Evolutionary conservation across 495 filamentous ascomycete genomes (phyloP), one percentile per base, ranked within the genome.

Genomic region (Lasiosphaeria miniovina): DNA sequence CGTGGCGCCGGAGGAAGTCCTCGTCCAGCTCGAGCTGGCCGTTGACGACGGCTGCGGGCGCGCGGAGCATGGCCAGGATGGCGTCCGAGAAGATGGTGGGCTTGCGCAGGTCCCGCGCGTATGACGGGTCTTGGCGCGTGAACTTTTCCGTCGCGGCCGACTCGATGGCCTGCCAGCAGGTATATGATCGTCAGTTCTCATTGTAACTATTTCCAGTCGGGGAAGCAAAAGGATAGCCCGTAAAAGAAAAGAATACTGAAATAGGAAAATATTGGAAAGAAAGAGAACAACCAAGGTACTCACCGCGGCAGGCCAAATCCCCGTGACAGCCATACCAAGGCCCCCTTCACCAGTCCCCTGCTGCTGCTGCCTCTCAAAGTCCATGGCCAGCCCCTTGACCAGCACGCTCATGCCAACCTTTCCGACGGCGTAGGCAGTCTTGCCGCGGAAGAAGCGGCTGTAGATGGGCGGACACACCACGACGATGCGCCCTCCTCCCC

Each of bases 381-480:
- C 91, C 88, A 94, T 90, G 3, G 86, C 91, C 31, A 95, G 72
- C 4, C 90, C 91, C 63, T 89, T 90, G 0, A 88, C 88, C 41
- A 95, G 65, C 14, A 93, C 88, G 69, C 83, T 87, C 91, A 96
- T 96, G 14, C 78, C 89, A 14, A 93, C 84, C 68, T 96, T 96
- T 54, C 89, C 88, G 79, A 94, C 87, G 0, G 91, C 90, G 75
- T 95, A 95, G 15, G 87, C 89, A 1, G 89, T 90, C 80, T 96
- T 95, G 9, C 91, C 91, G 3, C 89, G 71, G 66, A 93, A 93
- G 70, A 95, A 95, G 15, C 91, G 79, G 50, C 82, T 87, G 65
- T 95, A 95, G 57, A 96, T 92, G 0, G 91, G 91, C 49, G 91
- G 91, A 59, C 84, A 88, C 31, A 96, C 89, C 48, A 95, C 90